Percentiles rank a stretch among this genome's conserved stretches.
Evolutionary conservation across 1,284 basidiomycete genomes (phyloP).

Genomic region (Cutaneotrichosporon mucoides): DNA sequence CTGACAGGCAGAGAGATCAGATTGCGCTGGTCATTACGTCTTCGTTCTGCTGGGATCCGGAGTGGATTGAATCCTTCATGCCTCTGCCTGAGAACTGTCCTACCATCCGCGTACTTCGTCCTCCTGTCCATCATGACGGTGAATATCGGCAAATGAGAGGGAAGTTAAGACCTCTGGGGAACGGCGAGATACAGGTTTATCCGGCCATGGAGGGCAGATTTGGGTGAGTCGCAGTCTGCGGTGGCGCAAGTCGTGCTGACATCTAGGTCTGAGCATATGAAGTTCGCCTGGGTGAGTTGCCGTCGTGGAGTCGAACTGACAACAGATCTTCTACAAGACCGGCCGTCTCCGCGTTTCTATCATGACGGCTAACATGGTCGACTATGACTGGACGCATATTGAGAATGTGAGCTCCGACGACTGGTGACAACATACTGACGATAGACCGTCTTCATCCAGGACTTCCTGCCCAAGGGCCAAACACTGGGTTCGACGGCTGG

Average conservation of each 20-base stretch:
- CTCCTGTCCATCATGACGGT: neutral
- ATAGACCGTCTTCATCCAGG: constrained; percentile 48
- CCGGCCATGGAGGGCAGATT: constrained; percentile 33
- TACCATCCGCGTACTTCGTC: constrained; percentile 28
- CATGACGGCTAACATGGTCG: constrained; percentile 44
- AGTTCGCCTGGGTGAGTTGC: constrained; percentile 41
- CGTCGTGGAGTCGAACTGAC: neutral
- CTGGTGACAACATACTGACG: neutral
- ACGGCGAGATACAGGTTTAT: constrained; percentile 35
- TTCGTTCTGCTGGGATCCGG: constrained; percentile 33
- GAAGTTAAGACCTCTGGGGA: constrained; percentile 30
- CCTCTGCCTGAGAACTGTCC: constrained; percentile 32
- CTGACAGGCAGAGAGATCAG: constrained; percentile 28
- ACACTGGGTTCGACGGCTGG: no score
- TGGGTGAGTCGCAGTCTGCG: constrained; percentile 22
- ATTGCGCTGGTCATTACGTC: constrained; percentile 39
- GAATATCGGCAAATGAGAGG: constrained; percentile 21
- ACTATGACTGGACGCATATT: constrained; percentile 46
- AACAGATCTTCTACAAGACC: constrained; percentile 47
- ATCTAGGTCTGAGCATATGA: constrained; percentile 36
- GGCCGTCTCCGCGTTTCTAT: constrained; percentile 45
- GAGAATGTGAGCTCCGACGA: constrained; percentile 40
- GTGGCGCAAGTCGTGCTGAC: neutral
- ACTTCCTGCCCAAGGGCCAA: constrained; percentile 31
- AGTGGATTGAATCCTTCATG: constrained; percentile 32